phyloP scores from a whole-genome alignment of 2,329 filamentous ascomycete genomes.

The Paraphoma chrysanthemicola region DNA sequence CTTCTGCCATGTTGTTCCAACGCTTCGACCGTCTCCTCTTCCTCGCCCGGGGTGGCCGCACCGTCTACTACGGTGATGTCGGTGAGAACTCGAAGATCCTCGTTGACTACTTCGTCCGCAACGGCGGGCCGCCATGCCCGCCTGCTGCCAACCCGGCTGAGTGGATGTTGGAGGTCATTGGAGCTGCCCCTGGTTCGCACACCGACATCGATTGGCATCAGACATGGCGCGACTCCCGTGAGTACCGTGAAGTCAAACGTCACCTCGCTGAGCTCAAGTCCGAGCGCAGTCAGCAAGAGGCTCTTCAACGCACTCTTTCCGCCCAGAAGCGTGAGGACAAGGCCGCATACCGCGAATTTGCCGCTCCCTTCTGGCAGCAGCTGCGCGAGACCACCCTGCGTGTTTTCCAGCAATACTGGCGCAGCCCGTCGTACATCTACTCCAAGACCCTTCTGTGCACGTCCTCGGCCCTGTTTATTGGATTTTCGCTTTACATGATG shows the following conservation, averaged over 20 bases:
- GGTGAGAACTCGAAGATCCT: constrained; percentile 73
- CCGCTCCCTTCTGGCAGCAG: constrained; percentile 74
- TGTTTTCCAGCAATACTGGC: constrained; percentile 92
- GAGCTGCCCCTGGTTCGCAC: constrained; percentile 57
- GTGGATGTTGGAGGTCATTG: constrained; percentile 72
- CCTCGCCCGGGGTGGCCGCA: constrained; percentile 75
- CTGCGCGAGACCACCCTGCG: constrained; percentile 72
- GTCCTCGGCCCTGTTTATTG: constrained; percentile 75
- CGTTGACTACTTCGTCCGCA: constrained; percentile 77
- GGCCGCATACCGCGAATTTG: constrained; percentile 76
- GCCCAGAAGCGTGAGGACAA: constrained; percentile 55
- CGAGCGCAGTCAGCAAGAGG: constrained; percentile 43
- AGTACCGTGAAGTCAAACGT: constrained; percentile 53
- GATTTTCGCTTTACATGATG: constrained; percentile 79
- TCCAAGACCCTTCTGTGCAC: constrained; percentile 75
- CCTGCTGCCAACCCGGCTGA: constrained; percentile 79
- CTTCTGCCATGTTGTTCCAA: constrained; percentile 94
- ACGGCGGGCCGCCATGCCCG: constrained; percentile 71
- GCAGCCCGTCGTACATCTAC: constrained; percentile 87
- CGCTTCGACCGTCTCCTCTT: constrained; percentile 85
- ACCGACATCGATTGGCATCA: constrained; percentile 61
- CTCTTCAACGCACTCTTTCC: constrained; percentile 48
- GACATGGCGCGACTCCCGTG: constrained; percentile 56
- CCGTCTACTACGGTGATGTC: constrained; percentile 83
- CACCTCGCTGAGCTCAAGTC: constrained; percentile 56